These are phyloP conservation scores for Chlamydomonas applanata DNA, from an alignment of 139 green algal genomes.

Conservation along the genomic window DNA sequence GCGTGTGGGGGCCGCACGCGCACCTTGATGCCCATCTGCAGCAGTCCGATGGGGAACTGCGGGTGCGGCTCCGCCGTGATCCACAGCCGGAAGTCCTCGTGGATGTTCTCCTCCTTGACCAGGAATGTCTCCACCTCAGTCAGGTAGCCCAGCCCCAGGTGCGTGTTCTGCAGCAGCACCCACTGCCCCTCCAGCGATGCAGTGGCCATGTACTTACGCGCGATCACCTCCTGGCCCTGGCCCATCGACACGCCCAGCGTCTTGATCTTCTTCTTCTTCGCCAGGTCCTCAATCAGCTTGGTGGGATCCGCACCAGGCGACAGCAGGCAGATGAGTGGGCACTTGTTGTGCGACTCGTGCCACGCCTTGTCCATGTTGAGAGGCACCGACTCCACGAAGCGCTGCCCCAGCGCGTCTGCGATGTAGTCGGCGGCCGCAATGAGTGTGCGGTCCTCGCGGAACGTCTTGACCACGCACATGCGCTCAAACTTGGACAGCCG, in stretches of 20 bases:
- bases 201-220: constrained; percentile 83
- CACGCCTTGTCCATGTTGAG: constrained; percentile 85
- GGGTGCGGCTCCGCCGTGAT: constrained; percentile 92
- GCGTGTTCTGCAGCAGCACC: constrained; percentile 97
- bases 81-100: constrained; percentile 86
- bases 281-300: constrained; percentile 91
- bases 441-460: constrained; percentile 89
- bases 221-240: constrained; percentile 86
- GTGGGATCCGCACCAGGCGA: constrained; percentile 89
- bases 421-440: constrained; percentile 86
- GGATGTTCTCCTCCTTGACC: constrained; percentile 58
- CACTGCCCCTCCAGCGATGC: constrained; percentile 86
- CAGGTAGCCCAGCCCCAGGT: constrained; percentile 89
- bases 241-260: constrained; percentile 90
- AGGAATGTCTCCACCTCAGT: constrained; percentile 85
- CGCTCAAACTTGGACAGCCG: constrained; percentile 86
- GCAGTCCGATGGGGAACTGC: constrained; percentile 90
- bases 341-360: constrained; percentile 61
- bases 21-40: constrained; percentile 91
- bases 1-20: too few species aligned
- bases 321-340: constrained; percentile 91
- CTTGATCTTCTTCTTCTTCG: constrained; percentile 93
- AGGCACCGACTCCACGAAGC: constrained; percentile 84
- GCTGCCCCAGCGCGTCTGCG: constrained; percentile 76
- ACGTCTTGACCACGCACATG: constrained; percentile 89